Evolutionary conservation across 2,329 filamentous ascomycete species (phyloP).

Genomic region (Epichloe typhina): DNA sequence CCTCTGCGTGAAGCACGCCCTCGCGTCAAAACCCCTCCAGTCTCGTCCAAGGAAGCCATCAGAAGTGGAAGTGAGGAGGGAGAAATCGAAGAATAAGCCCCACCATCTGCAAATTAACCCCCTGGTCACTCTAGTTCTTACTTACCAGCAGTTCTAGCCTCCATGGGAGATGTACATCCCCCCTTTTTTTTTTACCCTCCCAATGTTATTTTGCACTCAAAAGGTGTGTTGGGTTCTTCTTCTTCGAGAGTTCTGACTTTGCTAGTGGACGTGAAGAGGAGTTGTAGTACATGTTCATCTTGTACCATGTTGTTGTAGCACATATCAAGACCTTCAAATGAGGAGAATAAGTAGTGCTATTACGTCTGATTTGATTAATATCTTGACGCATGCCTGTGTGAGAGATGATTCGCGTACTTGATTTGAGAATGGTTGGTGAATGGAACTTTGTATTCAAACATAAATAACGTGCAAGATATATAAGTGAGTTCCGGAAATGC

Average conservation of each 20-base stretch:
- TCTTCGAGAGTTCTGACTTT: neutral
- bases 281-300: neutral
- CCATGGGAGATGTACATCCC: neutral
- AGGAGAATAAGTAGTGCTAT: no score
- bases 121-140: neutral
- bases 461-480: neutral
- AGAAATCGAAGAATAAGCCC: constrained; percentile 66
- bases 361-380: no score
- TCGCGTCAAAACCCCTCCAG: constrained; percentile 43
- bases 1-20: constrained; percentile 42
- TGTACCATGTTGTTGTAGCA: constrained; percentile 4
- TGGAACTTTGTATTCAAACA: constrained; percentile 1
- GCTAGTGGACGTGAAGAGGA: neutral
- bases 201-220: neutral
- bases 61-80: constrained; percentile 83
- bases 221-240: constrained; percentile 1
- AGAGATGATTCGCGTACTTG: neutral
- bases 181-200: neutral
- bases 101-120: neutral
- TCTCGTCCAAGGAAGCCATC: constrained; percentile 32
- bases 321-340: no score
- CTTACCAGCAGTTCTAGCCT: constrained; percentile 4
- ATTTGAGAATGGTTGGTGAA: neutral
- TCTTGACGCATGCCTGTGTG: no score
- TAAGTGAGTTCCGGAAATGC: constrained; percentile 9